Evolutionary conservation across 2,329 filamentous ascomycete species (phyloP).

Genomic region (Trichoderma gracile): DNA sequence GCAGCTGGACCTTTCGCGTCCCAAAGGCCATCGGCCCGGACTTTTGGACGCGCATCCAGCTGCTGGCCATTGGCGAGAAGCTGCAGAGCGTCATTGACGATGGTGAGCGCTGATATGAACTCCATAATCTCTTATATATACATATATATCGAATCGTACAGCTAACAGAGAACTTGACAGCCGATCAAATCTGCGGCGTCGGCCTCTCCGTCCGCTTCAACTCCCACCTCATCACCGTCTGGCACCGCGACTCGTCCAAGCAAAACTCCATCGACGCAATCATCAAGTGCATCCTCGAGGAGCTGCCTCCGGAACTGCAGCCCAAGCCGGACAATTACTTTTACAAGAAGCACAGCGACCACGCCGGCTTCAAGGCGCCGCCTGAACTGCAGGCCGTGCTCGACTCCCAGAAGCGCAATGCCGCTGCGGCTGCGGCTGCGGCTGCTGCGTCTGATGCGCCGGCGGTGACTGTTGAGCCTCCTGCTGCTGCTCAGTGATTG

Average conservation of each 20-base stretch:
- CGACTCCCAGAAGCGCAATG: slow-evolving; percentile 55
- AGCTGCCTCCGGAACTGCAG: slow-evolving; percentile 70
- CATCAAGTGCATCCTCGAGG: slow-evolving; percentile 69
- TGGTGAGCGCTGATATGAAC: slow-evolving; percentile 50
- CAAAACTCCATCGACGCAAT: slow-evolving; percentile 75
- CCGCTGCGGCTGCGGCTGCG: slow-evolving; percentile 44
- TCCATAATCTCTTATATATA: no score
- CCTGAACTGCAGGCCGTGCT: slow-evolving; percentile 59
- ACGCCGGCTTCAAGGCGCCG: slow-evolving; percentile 74
- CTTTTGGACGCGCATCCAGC: slow-evolving; percentile 79
- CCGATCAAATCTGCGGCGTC: slow-evolving; percentile 85
- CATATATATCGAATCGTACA: no score
- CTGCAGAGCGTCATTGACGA: slow-evolving; percentile 72
- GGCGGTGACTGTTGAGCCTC: slow-evolving; percentile 32
- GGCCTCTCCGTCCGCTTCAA: slow-evolving; percentile 88
- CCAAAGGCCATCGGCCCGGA: slow-evolving; percentile 71
- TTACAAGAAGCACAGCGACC: slow-evolving; percentile 89
- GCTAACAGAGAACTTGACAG: slow-evolving; percentile 44
- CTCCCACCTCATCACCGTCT: slow-evolving; percentile 83
- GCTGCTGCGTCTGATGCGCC: slow-evolving; percentile 17
- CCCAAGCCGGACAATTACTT: slow-evolving; percentile 73
- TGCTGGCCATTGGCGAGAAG: slow-evolving; percentile 81
- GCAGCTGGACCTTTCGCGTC: slow-evolving; percentile 90
- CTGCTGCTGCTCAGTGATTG: slow-evolving; percentile 29
- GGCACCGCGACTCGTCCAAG: slow-evolving; percentile 87